Base-by-base conservation (phyloP, 306 rosid species). In the Quercus parvula region DNA sequence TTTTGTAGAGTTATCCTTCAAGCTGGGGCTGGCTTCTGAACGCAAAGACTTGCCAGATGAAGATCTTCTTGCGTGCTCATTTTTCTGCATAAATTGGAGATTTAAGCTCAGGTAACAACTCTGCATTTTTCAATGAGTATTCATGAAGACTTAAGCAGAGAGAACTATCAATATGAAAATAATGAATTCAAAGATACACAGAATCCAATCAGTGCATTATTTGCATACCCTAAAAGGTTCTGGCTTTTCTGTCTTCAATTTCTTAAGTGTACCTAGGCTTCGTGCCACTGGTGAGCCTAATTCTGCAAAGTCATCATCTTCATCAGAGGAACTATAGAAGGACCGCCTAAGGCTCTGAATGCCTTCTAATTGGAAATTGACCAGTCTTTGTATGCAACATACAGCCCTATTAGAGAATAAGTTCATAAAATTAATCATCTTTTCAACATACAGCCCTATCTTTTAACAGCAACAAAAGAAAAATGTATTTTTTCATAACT, bases 181-280 rank as follows among this genome's bases (percentile, higher is more conserved):
- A 6, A 19, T 59, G 59, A 56, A 28, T 24, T 13, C 74, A 44
- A 4, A 28, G 10, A 28, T 24, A 13, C 3, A 14, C 44, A 31
- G 25, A 75, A 11, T 20, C 70, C 58, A 27, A 46, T 35, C 27
- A 31, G 44, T 41, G 1, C 33, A 55, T 71, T 62, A 72, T 25
- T 27, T 56, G 33, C 76, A 28, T 81, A 81, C 84, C 77, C 11
- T 24, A 67, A n/a, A 55, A 41, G 31, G 84, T 56, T 75, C 81
- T 46, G 84, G 77, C 75, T 81, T 76, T 74, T 49, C 81, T 6
- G 76, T 81, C 80, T 75, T 69, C 77, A 81, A 81, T 59, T 69
- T 75, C 1, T 1, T 22, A 46, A 46, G 41, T 27, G 4, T 6
- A 68, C 28, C 33, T 66, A 51, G 51, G 41, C 61, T 52, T 75